phyloP scores from a whole-genome alignment of 140 eudicot genomes.

The Oenanthe javanica region DNA sequence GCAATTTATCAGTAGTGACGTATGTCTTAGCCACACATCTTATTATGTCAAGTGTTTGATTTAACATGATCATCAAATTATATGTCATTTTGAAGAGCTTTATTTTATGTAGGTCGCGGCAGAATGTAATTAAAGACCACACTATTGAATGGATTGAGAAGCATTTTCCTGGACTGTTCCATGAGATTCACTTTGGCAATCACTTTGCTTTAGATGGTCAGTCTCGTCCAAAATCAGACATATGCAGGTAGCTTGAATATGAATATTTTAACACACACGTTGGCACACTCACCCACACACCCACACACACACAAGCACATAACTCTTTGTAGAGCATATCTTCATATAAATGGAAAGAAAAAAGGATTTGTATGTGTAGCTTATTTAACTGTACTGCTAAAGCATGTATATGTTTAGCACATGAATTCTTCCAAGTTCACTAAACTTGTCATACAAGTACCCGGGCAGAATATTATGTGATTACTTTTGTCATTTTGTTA shows the following conservation, averaged over 20 bases:
- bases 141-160: conserved; percentile 57
- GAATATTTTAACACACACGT: not conserved
- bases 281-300: not conserved
- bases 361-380: not conserved
- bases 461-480: not conserved
- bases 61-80: not conserved
- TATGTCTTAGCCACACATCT: conserved; percentile 17
- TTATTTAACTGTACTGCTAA: not conserved
- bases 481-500: conserved; percentile 1
- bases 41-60: not conserved
- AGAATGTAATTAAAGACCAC: conserved; percentile 52
- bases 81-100: not conserved
- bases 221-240: conserved; percentile 50
- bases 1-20: conserved; percentile 55
- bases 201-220: conserved; percentile 57
- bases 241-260: conserved; percentile 35
- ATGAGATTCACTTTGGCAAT: conserved; percentile 28
- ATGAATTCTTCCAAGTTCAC: not conserved
- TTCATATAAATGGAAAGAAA: not conserved
- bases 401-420: not conserved
- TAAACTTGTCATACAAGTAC: not conserved
- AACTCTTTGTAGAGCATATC: not conserved
- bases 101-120: conserved; percentile 40
- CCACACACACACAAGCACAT: not conserved
- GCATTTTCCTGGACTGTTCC: conserved; percentile 48